These are phyloP conservation scores for Collybia sp. DNA, from an alignment of 768 basidiomycete genomes.

Conservation along the genomic window DNA sequence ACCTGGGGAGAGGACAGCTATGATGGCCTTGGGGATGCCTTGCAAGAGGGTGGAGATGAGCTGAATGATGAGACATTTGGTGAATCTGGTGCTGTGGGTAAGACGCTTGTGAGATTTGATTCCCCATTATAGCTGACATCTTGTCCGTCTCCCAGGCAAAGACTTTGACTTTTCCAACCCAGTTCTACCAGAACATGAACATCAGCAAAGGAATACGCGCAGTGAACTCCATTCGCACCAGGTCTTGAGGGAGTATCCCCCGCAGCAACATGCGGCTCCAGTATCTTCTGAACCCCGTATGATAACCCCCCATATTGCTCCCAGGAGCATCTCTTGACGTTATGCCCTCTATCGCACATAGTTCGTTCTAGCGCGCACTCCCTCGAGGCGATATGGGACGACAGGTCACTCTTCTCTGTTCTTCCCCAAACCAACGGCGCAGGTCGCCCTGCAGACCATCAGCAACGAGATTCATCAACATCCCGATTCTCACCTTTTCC, in stretches of 20 bases:
- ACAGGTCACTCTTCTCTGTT: slow-evolving; percentile 72
- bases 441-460: slow-evolving; percentile 33
- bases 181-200: slow-evolving; percentile 25
- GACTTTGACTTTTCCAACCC: slow-evolving; percentile 84
- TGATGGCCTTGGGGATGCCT: slow-evolving; percentile 82
- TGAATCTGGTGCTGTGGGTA: slow-evolving; percentile 62
- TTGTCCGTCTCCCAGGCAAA: slow-evolving; percentile 49
- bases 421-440: slow-evolving; percentile 52
- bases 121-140: slow-evolving; percentile 5
- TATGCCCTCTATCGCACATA: slow-evolving; percentile 12
- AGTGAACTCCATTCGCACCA: slow-evolving; percentile 13
- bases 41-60: slow-evolving; percentile 89
- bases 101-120: slow-evolving; percentile 23
- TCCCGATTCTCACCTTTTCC: slow-evolving; percentile 37
- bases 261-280: slow-evolving; percentile 11
- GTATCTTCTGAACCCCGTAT: slow-evolving; percentile 20
- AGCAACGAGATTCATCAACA: slow-evolving; percentile 21
- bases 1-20: slow-evolving; percentile 91
- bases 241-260: too few species aligned
- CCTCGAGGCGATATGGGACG: slow-evolving; percentile 77
- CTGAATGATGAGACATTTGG: slow-evolving; percentile 98
- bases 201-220: slow-evolving; percentile 15
- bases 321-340: slow-evolving; percentile 7
- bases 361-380: slow-evolving; percentile 40
- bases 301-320: slow-evolving; percentile 10